phyloP scores from a whole-genome alignment of 2,329 filamentous ascomycete species.

The Penicillium glabrum region DNA sequence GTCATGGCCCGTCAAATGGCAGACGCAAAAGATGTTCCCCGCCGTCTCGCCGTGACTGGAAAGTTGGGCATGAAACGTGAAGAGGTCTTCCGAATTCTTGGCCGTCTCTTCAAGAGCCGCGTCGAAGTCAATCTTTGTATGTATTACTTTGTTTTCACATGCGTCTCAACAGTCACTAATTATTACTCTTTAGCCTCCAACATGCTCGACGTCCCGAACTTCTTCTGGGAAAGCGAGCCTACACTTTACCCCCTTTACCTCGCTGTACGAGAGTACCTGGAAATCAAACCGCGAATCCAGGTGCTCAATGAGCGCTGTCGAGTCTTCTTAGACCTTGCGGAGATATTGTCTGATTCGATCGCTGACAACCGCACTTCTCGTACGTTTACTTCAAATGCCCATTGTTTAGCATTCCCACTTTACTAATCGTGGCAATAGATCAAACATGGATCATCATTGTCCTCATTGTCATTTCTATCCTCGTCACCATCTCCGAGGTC shows the following conservation, averaged over 20 bases:
- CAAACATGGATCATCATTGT: conserved; percentile 99
- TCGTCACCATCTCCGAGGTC: conserved; percentile 88
- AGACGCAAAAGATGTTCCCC: conserved; percentile 88
- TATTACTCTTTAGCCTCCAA: conserved; percentile 67
- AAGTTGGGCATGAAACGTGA: conserved; percentile 86
- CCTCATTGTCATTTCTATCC: conserved; percentile 84
- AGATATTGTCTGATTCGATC: conserved; percentile 89
- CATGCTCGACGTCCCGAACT: conserved; percentile 87
- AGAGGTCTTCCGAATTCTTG: conserved; percentile 90
- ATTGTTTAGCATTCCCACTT: not conserved
- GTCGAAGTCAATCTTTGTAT: conserved; percentile 97
- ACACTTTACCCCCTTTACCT: conserved; percentile 92
- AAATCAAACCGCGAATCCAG: conserved; percentile 93
- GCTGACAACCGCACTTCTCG: conserved; percentile 92
- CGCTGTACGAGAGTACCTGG: conserved; percentile 93
- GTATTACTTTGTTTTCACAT: conserved; percentile 34
- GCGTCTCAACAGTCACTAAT: not conserved
- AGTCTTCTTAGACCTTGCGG: conserved; percentile 93
- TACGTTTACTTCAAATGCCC: conserved; percentile 25
- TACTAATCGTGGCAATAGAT: conserved; percentile 34
- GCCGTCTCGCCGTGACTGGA: conserved; percentile 82
- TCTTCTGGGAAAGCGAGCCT: conserved; percentile 88
- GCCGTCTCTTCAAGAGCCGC: conserved; percentile 84
- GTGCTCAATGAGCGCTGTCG: conserved; percentile 96
- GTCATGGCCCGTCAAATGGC: conserved; percentile 93